Evolutionary conservation across 129 eudicot species (phyloP).

Genomic region (Flaveria linearis): DNA sequence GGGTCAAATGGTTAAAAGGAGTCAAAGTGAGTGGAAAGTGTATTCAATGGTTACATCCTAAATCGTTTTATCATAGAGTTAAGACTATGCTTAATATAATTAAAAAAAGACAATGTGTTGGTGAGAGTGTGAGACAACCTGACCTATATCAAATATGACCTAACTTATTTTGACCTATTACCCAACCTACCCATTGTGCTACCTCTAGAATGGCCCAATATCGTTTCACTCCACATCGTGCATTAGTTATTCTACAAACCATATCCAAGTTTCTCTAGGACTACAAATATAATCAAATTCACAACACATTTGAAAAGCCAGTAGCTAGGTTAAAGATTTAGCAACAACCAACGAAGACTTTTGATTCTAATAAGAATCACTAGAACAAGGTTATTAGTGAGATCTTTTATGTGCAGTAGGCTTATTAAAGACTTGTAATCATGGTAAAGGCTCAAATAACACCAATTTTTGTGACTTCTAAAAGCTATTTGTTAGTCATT

Average conservation of each 20-base stretch:
- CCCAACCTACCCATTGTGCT: background rate
- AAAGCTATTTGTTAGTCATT: background rate
- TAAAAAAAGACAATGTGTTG: background rate
- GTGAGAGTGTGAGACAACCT: background rate
- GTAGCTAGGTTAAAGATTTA: background rate
- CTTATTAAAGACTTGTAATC: background rate
- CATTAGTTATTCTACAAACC: background rate
- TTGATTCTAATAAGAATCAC: background rate
- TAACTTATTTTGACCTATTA: background rate
- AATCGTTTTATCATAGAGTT: no score
- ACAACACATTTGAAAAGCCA: background rate
- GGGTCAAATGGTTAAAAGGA: background rate
- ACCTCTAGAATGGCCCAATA: background rate
- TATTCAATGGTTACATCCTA: background rate
- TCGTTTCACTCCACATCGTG: background rate
- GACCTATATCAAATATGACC: background rate
- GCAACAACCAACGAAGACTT: background rate
- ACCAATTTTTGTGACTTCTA: background rate
- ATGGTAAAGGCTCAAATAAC: background rate
- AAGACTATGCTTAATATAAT: background rate
- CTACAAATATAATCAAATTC: background rate
- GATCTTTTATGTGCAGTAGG: background rate
- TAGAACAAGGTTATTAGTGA: background rate
- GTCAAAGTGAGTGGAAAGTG: background rate
- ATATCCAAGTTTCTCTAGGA: background rate